Conservation (phyloP, 768 basidiomycete species). For the Antrodiella citrinella region DNA sequence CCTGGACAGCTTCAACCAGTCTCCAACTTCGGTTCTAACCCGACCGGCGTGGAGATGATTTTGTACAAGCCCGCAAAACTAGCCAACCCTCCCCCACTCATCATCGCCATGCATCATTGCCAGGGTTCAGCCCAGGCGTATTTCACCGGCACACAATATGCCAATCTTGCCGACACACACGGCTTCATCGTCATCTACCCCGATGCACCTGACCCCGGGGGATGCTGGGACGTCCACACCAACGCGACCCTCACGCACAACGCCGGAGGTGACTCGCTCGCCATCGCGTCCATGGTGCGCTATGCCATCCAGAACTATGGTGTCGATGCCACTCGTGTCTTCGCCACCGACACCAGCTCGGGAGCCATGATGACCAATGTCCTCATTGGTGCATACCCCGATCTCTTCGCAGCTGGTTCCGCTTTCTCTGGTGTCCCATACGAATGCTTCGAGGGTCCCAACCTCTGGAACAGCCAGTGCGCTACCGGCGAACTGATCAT, state of each 20-base stretch:
- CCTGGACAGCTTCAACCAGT: not conserved
- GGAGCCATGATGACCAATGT: conserved; percentile 59
- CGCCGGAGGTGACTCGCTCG: conserved; percentile 46
- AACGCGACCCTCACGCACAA: conserved; percentile 46
- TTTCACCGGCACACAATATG: conserved; percentile 41
- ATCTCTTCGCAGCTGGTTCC: conserved; percentile 41
- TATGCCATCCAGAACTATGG: conserved; percentile 41
- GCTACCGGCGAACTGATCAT: conserved; percentile 34
- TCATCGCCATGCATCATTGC: conserved; percentile 42
- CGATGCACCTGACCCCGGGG: conserved; percentile 22
- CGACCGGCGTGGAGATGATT: conserved; percentile 42
- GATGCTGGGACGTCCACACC: conserved; percentile 48
- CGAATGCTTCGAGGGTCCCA: conserved; percentile 43
- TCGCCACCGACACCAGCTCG: conserved; percentile 42
- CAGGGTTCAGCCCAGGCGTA: conserved; percentile 42
- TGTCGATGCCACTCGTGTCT: conserved; percentile 39
- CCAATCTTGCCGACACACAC: conserved; percentile 38
- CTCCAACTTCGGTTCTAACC: conserved; percentile 41
- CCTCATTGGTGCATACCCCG: conserved; percentile 44
- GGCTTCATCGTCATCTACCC: conserved; percentile 43
- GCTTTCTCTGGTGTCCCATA: conserved; percentile 47
- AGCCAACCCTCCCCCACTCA: conserved; percentile 30
- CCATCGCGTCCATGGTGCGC: conserved; percentile 37
- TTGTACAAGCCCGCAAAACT: conserved; percentile 25
- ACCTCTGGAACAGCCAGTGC: conserved; percentile 40